Base-by-base conservation (phyloP, 2,329 filamentous ascomycete genomes). In the Ilyonectria robusta region DNA sequence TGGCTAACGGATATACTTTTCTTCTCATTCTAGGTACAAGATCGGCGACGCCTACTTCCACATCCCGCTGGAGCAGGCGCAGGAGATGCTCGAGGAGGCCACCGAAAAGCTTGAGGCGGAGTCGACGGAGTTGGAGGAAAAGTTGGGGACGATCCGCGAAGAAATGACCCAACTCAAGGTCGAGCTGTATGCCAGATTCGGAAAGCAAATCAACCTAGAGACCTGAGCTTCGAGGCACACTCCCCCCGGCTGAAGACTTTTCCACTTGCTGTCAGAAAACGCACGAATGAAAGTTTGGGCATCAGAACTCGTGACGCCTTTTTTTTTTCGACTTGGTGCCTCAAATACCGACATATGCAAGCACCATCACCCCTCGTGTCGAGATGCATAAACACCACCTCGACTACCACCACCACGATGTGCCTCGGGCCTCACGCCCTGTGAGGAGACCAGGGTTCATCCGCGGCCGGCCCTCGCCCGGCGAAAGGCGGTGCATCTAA, bases 11-110 rank as follows among this genome's bases (percentile, higher is more conserved):
- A 31, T 5, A 17, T 6, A 5, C 59, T 67, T 71, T 76, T 37
- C 72, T 29, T 15, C 53, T 40, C 2, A 37, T 58, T 29, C 35
- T 79, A 98, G 95, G 65, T 98, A 98, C 86, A 97, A 97, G 83
- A 94, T 99, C 65, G 96, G 96, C 72, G 96, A 98, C 81, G 93
- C 94, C 6, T 99, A 98, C 84, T 93, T 98, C 81, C 93, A 94
- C 66, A 84, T 99, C 59, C 91, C 93, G 9, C 88, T 98, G 17
- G 84, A 91, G 55, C 92, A 97, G 79, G 96, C 96, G 2, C 94
- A 98, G 78, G 91, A 95, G 73, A 88, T 98, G 82, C 90, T 99
- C 6, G 85, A 89, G 19, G 82, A 87, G 11, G 92, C 93, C 6
- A 91, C 91, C 6, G 86, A 91, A 68, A 88, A 87, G 75, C 90